Percentiles rank a stretch among this genome's conserved stretches.
Conservation (phyloP, 2,329 filamentous ascomycete species). For the Colletotrichum phormii region DNA sequence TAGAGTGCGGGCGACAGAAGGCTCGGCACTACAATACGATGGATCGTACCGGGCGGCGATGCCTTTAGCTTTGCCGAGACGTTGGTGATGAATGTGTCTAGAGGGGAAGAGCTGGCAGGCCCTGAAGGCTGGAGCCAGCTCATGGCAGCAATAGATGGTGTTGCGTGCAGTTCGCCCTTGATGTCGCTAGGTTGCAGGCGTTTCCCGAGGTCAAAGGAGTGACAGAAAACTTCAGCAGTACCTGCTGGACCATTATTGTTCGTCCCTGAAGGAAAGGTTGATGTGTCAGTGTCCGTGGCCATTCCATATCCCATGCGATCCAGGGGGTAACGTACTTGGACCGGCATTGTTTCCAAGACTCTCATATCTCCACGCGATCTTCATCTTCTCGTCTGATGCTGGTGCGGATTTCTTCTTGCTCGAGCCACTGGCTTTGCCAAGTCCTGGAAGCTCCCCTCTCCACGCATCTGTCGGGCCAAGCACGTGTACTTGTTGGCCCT, state of each 20-base stretch:
- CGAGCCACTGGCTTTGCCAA: slow-evolving; percentile 60
- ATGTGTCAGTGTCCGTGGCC: background rate
- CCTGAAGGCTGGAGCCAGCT: slow-evolving; percentile 32
- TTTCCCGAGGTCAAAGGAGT: slow-evolving; percentile 78
- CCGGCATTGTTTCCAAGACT: slow-evolving; percentile 61
- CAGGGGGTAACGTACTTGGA: slow-evolving; percentile 34
- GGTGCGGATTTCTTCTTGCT: slow-evolving; percentile 52
- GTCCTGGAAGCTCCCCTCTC: slow-evolving; percentile 84
- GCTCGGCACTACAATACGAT: slow-evolving; percentile 86
- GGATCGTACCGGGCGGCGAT: slow-evolving; percentile 71
- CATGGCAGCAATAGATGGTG: slow-evolving; percentile 50
- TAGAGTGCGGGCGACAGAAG: slow-evolving; percentile 91
- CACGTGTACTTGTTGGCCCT: slow-evolving; percentile 89
- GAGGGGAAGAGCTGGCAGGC: slow-evolving; percentile 58
- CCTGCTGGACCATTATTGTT: slow-evolving; percentile 22
- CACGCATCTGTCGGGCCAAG: slow-evolving; percentile 84
- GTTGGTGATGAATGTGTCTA: slow-evolving; percentile 72
- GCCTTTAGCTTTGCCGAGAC: slow-evolving; percentile 66
- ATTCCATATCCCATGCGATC: background rate
- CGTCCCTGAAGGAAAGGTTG: background rate
- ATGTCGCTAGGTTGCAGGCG: slow-evolving; percentile 64
- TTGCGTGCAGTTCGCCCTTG: slow-evolving; percentile 62
- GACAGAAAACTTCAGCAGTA: slow-evolving; percentile 67
- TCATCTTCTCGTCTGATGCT: slow-evolving; percentile 81
- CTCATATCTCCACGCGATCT: slow-evolving; percentile 99